These are phyloP conservation scores for Sphagnum contortum DNA, from an alignment of 225 moss, liverwort and hornwort genomes.

Conservation along the genomic window DNA sequence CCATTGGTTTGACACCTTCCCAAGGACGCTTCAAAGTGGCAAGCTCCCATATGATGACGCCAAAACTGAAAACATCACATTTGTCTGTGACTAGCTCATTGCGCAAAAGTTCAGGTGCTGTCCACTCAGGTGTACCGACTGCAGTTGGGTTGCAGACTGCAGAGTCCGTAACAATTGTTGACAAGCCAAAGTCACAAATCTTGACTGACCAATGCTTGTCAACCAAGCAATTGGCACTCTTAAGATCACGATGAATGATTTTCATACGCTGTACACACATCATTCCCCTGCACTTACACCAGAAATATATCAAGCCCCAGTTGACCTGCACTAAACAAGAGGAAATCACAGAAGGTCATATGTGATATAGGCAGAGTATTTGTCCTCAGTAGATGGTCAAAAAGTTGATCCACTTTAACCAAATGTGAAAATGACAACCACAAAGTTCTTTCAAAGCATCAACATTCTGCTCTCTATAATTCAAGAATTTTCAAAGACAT, in stretches of 20 bases:
- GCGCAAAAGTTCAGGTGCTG: slow-evolving; percentile 90
- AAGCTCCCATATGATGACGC: slow-evolving; percentile 99
- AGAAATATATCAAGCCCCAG: neutral
- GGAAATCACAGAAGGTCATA: too few species aligned
- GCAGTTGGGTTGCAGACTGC: slow-evolving; percentile 66
- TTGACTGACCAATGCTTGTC: slow-evolving; percentile 97
- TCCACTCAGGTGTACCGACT: slow-evolving; percentile 96
- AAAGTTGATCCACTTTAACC: too few species aligned
- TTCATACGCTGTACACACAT: slow-evolving; percentile 97
- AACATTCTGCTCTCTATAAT: too few species aligned
- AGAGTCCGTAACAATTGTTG: slow-evolving; percentile 62
- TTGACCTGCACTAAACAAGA: too few species aligned
- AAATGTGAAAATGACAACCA: too few species aligned
- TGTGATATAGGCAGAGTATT: too few species aligned
- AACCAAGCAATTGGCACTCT: slow-evolving; percentile 99
- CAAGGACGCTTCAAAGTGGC: slow-evolving; percentile 85
- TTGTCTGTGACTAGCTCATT: slow-evolving; percentile 93
- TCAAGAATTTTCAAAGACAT: too few species aligned
- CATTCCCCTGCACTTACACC: slow-evolving; percentile 67
- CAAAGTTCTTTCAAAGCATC: too few species aligned
- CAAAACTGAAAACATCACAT: slow-evolving; percentile 95
- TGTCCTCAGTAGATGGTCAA: too few species aligned
- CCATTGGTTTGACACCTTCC: slow-evolving; percentile 81
- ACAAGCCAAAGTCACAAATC: slow-evolving; percentile 93
- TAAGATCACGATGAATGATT: slow-evolving; percentile 90